Evolutionary conservation across 1,284 basidiomycete genomes (phyloP), one percentile per base, ranked within the genome.

Genomic region (Leccinum pallidistipes): DNA sequence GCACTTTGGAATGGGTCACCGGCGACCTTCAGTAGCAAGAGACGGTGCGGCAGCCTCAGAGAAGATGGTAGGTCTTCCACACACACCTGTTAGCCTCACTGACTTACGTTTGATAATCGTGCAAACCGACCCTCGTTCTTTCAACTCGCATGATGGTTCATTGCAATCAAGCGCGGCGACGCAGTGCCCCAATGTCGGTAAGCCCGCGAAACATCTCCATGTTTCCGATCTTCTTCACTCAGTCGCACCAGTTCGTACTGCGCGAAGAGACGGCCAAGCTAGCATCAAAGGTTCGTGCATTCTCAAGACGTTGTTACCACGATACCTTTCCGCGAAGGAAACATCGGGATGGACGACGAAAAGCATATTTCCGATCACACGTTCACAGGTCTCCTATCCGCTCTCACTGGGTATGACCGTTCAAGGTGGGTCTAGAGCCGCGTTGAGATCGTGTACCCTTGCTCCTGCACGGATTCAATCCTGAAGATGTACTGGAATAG

Each of bases 341-440:
- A 36, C 29, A 47, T 57, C 36, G 40, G 29, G 57, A 45, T 50
- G 74, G 75, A 34, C 68, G 71, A 63, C 58, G 43, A 47, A 80
- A 76, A 56, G 69, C 79, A 56, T 79, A 77, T 74, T 71, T 66
- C 66, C 69, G 64, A 67, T 73, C 62, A 65, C 58, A 34, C 60
- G 52, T 40, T 65, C 64, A 52, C 62, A 65, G 14, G 49, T 50
- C 60, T 84, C 45, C 63, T 82, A 40, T 87, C 47, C 86, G 83
- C 86, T 1, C 66, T 87, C 16, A 32, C 78, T 87, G 68, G 86
- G 86, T 18, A 74, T 90, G 61, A 78, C 79, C 55, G 81, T 88
- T 74, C 45, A 14, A 55, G 84, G 86, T 85, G 64, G 66, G 78
- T 76, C 40, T 55, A 52, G 32, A 36, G 56, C 60, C 34, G 32